Evolutionary conservation across 331 rosid species (phyloP), one percentile per base, ranked within the genome.

Genomic region (Phaseolus coccineus): DNA sequence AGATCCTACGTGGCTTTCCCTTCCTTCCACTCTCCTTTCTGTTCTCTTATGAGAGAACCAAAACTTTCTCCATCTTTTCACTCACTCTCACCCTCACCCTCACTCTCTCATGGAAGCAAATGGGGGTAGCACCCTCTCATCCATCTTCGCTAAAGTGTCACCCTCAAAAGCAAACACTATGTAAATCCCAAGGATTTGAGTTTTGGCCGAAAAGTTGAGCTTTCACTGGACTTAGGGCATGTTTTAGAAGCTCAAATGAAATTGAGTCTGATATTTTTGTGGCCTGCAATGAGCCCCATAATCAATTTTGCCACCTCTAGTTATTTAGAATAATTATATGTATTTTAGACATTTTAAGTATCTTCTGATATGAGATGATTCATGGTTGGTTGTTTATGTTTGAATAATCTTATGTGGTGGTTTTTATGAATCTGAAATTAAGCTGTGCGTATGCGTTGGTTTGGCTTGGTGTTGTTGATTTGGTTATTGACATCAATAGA

Each of bases 391-490:
- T 75, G 9, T 28, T 73, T 28, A 10, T 63, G 55, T 69, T 48
- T 70, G 59, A 51, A 51, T 37, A 53, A 19, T 22, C 47, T 39
- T 47, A 68, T 44, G 13, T 57, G 73, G 55, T 24, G 52, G 6
- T 24, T 73, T 14, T 69, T 47, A 48, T 3, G 63, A 39, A 24
- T 48, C 8, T 73, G 69, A 16, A 73, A 27, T 33, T 74, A 50
- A 46, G 22, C 58, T 57, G 68, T 61, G 5, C 3, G 31, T 58
- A 27, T 59, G 42, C 12, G 46, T 77, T 39, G 59, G 31, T 53
- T 25, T 40, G 66, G 24, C 22, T 52, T 39, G 10, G 40, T 37
- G 22, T 42, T 19, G 14, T 40, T 19, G 31, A 28, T 24, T 44
- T 12, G 27, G 51, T 63, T 71, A 7, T 47, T 62, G 56, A 40